phyloP scores from a whole-genome alignment of 169 alveolate species.

The Plasmodium billcollinsi region DNA sequence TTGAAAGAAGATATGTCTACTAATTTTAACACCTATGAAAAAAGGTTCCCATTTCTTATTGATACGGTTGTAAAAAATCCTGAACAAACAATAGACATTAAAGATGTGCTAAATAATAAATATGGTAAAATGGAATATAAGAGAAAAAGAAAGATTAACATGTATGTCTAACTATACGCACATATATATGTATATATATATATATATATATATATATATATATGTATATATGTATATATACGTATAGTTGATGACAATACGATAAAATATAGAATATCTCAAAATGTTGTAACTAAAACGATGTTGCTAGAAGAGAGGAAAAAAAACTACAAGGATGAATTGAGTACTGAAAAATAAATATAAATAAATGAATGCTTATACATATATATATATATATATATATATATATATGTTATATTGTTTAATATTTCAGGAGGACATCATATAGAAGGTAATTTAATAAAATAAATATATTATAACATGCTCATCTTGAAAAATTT shows the following conservation, averaged over 20 bases:
- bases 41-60: slow-evolving; percentile 54
- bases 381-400: slow-evolving; percentile 3
- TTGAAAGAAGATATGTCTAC: slow-evolving; percentile 36
- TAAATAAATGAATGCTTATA: neutral
- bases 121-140: slow-evolving; percentile 25
- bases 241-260: slow-evolving; percentile 13
- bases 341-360: slow-evolving; percentile 12
- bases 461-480: neutral
- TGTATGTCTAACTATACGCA: neutral
- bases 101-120: slow-evolving; percentile 40
- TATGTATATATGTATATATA: no score
- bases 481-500: no score
- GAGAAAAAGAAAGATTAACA: neutral
- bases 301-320: slow-evolving; percentile 41
- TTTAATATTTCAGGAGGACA: slow-evolving; percentile 10
- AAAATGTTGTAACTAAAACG: slow-evolving; percentile 41
- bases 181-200: neutral
- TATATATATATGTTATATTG: neutral
- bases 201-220: no score
- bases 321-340: slow-evolving; percentile 20
- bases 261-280: slow-evolving; percentile 19
- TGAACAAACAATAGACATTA: slow-evolving; percentile 37
- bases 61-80: slow-evolving; percentile 36
- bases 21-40: slow-evolving; percentile 35
- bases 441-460: neutral